Evolutionary conservation across 2,329 filamentous ascomycete species (phyloP), one percentile per base, ranked within the genome.

Genomic region (Graphilbum ipis-grandicollis): DNA sequence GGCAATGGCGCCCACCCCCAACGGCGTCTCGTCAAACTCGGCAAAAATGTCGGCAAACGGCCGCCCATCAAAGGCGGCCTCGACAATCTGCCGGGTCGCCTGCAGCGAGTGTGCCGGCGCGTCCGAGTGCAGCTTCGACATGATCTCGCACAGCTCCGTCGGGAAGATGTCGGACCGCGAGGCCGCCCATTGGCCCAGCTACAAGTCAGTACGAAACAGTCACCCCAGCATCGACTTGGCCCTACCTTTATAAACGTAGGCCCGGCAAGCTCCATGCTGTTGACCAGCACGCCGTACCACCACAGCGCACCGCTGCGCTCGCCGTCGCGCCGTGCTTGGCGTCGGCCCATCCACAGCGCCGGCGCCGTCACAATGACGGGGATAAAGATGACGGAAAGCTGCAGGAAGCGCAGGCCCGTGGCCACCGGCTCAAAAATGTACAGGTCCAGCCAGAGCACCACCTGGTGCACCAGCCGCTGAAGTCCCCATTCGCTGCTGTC

Each of bases 131-230:
- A 98, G 68, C 43, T 85, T 81, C 2, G 86, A 93, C 88, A 98
- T 90, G 52, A 86, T 75, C 31, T 71, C 71, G 58, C 90, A 98
- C 71, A 98, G 75, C 55, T 94, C 77, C 18, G 70, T 79, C 2
- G 90, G 90, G 52, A 98, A 98, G 51, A 98, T 93, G 56, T 98
- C 90, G 31, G 86, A 82, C 52, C 90, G 71, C 5, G 90, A 96
- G 3, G 90, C 90, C 15, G 90, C 90, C 90, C 90, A 98, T 75
- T 98, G 90, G 14, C 90, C 90, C 38, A 98, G 72, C 75, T 86
- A 47, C 39, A 28, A 14, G 30, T 26, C 21, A 41, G 30, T 35
- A 29, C 17, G 22, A 12, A n/a, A n/a, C n/a, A n/a, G n/a, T n/a
- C n/a, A n/a, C n/a, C n/a, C n/a, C n/a, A n/a, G n/a, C n/a, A n/a